Percentiles rank a stretch among this genome's conserved stretches.
Evolutionary conservation across 352 stramenopile species (phyloP).

Genomic region (Phytophthora chlamydospora): DNA sequence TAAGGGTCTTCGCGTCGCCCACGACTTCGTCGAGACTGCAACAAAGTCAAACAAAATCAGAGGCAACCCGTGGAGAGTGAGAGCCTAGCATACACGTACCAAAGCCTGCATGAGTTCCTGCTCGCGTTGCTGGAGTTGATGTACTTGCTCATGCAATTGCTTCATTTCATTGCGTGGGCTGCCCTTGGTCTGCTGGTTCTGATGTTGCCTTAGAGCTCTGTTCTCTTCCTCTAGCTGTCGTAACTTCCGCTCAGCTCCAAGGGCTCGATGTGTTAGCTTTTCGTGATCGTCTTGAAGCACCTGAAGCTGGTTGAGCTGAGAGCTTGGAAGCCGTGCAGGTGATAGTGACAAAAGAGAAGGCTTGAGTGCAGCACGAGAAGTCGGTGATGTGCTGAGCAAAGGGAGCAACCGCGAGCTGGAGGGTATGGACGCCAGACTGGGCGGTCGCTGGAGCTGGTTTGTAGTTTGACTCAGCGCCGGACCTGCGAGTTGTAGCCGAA

Average conservation of each 20-base stretch:
- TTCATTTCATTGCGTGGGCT: conserved; percentile 34
- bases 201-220: conserved; percentile 32
- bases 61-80: neutral
- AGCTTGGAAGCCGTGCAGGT: conserved; percentile 12
- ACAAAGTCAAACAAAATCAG: neutral
- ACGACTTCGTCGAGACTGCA: conserved; percentile 59
- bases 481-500: conserved; percentile 46
- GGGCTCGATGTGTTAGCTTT: conserved; percentile 42
- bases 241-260: conserved; percentile 33
- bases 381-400: conserved; percentile 15
- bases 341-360: conserved; percentile 6
- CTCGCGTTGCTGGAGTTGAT: conserved; percentile 77
- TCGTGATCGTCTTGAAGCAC: conserved; percentile 75
- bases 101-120: conserved; percentile 86
- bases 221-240: conserved; percentile 58
- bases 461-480: conserved; percentile 1
- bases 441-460: conserved; percentile 12
- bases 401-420: conserved; percentile 44
- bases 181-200: conserved; percentile 18
- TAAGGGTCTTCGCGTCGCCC: conserved; percentile 42
- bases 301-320: conserved; percentile 53
- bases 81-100: conserved; percentile 37
- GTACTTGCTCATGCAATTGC: conserved; percentile 60
- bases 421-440: conserved; percentile 31
- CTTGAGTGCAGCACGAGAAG: conserved; percentile 2